These are phyloP conservation scores for Penicillium sp. DNA, from an alignment of 2,329 filamentous ascomycete species.

Conservation along the genomic window DNA sequence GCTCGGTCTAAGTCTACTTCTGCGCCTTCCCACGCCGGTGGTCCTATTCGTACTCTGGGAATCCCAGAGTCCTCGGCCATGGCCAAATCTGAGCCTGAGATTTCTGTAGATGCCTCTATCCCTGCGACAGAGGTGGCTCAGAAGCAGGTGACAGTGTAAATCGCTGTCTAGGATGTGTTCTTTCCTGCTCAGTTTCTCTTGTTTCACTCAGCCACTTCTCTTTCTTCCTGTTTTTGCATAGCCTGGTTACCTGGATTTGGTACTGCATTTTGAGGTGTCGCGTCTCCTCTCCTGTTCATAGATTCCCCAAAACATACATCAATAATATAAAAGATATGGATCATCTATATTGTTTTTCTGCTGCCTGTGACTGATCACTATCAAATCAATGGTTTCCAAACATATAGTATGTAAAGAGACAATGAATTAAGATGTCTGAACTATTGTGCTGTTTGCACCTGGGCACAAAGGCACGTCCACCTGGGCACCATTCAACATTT, in stretches of 20 bases:
- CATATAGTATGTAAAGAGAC: too few species aligned
- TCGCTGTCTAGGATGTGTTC: background rate
- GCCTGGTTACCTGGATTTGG: constrained; percentile 16
- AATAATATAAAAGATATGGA: constrained; percentile 6
- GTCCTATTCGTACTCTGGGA: constrained; percentile 37
- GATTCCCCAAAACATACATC: constrained; percentile 13
- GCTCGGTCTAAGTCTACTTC: constrained; percentile 26
- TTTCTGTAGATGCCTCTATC: constrained; percentile 20
- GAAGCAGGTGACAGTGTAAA: constrained; percentile 24
- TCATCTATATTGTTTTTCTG: too few species aligned
- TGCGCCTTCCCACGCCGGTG: constrained; percentile 23
- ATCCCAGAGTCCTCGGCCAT: constrained; percentile 27
- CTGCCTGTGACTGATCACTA: too few species aligned
- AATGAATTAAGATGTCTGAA: too few species aligned
- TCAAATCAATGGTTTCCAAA: too few species aligned
- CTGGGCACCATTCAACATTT: too few species aligned
- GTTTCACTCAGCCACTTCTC: background rate
- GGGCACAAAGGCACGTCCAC: too few species aligned
- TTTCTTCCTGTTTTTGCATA: constrained; percentile 21
- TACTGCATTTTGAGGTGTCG: constrained; percentile 12
- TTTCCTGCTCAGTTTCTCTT: background rate
- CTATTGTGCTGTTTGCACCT: too few species aligned
- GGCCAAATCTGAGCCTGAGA: constrained; percentile 20
- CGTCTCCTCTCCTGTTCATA: constrained; percentile 9
- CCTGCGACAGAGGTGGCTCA: constrained; percentile 21